Conservation (phyloP, 495 filamentous ascomycete species). For the Neurospora sp. region DNA sequence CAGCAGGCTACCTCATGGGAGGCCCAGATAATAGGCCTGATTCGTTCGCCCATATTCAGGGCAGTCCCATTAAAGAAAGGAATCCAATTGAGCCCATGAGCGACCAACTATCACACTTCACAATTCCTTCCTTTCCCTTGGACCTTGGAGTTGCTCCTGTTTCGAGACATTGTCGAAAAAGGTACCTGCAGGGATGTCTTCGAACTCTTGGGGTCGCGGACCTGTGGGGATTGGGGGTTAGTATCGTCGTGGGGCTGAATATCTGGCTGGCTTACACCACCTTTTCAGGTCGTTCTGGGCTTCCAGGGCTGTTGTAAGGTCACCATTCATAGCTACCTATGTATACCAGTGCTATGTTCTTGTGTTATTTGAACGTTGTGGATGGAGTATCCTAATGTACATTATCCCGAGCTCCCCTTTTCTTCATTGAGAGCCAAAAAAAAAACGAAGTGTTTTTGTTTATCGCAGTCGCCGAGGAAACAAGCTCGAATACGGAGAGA, state of each 20-base stretch:
- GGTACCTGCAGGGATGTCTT: not conserved
- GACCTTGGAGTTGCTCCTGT: not conserved
- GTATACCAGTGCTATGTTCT: not conserved
- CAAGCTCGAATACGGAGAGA: not conserved
- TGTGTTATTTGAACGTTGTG: not conserved
- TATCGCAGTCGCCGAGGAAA: not conserved
- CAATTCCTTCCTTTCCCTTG: not conserved
- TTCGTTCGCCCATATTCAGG: not conserved
- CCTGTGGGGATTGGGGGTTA: not conserved
- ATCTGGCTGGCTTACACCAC: not conserved
- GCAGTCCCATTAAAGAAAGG: not conserved
- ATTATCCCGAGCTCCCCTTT: not conserved
- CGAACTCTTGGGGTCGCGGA: not conserved
- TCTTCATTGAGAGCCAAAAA: not conserved
- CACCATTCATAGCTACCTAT: not conserved
- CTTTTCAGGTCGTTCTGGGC: not conserved
- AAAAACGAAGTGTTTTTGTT: not conserved
- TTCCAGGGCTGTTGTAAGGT: not conserved
- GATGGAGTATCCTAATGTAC: not conserved
- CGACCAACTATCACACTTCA: not conserved
- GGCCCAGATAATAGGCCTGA: not conserved
- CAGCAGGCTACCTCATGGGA: not conserved
- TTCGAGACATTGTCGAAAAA: not conserved
- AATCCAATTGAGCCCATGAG: not conserved
- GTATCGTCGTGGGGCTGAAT: not conserved